These are phyloP conservation scores for Diaporthe sp. DNA, from an alignment of 2,329 filamentous ascomycete species.

Conservation along the genomic window DNA sequence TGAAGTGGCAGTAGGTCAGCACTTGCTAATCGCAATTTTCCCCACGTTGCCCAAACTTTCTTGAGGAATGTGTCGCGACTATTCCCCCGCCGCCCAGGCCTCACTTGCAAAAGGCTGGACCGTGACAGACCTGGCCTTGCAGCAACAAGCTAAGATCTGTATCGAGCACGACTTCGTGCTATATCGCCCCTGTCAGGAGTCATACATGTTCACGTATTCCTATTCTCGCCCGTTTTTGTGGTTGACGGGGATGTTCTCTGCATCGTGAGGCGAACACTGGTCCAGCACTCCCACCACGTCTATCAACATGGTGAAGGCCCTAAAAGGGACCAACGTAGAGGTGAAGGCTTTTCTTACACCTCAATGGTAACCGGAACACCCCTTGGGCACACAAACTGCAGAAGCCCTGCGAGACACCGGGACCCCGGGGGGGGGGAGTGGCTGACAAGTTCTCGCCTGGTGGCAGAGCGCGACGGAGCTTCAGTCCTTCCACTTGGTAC, in stretches of 20 bases:
- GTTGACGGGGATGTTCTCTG: too few relatives aligned
- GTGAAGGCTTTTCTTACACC: neutral
- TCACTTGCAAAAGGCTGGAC: neutral
- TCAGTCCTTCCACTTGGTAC: neutral
- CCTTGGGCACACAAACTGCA: neutral
- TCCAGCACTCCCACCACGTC: neutral
- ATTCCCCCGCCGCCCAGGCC: neutral
- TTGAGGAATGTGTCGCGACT: constrained; percentile 2
- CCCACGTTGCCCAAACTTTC: neutral
- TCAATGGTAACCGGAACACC: too few relatives aligned
- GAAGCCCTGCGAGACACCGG: too few relatives aligned
- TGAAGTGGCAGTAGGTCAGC: neutral
- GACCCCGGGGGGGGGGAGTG: too few relatives aligned
- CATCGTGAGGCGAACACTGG: neutral
- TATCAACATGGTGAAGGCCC: neutral
- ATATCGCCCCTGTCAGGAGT: neutral
- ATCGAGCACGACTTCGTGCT: neutral
- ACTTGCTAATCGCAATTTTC: neutral
- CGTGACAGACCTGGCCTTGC: neutral
- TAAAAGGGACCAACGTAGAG: neutral
- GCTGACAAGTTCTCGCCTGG: too few relatives aligned
- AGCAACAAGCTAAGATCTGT: neutral
- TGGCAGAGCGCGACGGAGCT: neutral
- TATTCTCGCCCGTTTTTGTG: neutral
- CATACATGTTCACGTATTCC: too few relatives aligned